These are phyloP conservation scores for Talaromyces sp. DNA, from an alignment of 2,329 filamentous ascomycete genomes.

Conservation along the genomic window DNA sequence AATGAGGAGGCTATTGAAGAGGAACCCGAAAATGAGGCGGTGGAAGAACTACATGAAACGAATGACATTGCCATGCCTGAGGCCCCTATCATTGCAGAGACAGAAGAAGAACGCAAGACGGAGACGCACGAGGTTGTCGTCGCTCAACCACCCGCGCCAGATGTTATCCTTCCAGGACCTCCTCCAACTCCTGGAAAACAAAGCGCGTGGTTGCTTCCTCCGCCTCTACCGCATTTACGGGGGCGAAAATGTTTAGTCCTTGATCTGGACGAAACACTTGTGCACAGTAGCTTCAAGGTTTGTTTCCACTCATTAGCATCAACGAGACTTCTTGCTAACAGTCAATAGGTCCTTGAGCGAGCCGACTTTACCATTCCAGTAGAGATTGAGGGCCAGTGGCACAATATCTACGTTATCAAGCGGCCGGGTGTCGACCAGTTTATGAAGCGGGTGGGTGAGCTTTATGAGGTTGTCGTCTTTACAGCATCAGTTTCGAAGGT, in stretches of 20 bases:
- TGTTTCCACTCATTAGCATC: conserved; percentile 22
- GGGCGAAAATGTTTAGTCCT: conserved; percentile 92
- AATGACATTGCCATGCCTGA: conserved; percentile 65
- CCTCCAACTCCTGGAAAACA: conserved; percentile 44
- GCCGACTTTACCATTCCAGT: conserved; percentile 98
- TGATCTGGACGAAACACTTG: conserved; percentile 92
- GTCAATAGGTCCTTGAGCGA: conserved; percentile 80
- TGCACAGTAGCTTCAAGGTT: conserved; percentile 99
- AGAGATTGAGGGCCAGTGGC: conserved; percentile 97
- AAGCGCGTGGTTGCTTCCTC: conserved; percentile 71
- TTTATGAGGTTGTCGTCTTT: conserved; percentile 98
- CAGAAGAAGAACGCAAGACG: conserved; percentile 46
- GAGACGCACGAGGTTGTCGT: conserved; percentile 39
- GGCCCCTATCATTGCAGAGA: conserved; percentile 42
- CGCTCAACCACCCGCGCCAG: conserved; percentile 44
- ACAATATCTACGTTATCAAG: conserved; percentile 99
- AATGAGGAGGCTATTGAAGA: conserved; percentile 7
- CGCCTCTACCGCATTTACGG: conserved; percentile 72
- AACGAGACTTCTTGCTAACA: background rate
- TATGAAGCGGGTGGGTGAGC: conserved; percentile 95
- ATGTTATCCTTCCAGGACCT: conserved; percentile 56
- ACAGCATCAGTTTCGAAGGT: conserved; percentile 98
- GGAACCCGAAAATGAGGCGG: conserved; percentile 7
- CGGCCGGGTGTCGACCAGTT: conserved; percentile 97
- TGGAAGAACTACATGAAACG: conserved; percentile 37